Base-by-base conservation (phyloP, 805 yeast species). In the Kodamaea sagamina region DNA sequence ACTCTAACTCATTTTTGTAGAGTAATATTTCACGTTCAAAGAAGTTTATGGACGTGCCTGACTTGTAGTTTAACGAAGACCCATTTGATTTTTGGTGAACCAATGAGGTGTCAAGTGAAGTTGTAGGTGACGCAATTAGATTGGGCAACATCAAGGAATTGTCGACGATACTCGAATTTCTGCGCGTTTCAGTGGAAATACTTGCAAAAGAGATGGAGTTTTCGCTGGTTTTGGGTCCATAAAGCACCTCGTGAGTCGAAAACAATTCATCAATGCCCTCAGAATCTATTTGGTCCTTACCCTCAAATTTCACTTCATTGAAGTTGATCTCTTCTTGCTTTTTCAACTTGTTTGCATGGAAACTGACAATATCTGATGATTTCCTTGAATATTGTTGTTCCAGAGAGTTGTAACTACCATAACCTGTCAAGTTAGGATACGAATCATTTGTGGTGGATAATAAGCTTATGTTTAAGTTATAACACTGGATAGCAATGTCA, bases 1-100 rank as follows among this genome's bases (percentile, higher is more conserved):
- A 83, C 38, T 81, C 84, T 28, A 80, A 63, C 54, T 83, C 89
- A 56, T 83, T 84, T 40, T 73, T 72, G 45, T 72, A 52, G 27
- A 82, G 64, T 42, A 82, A 57, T 11, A 82, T 61, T 52, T 84
- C 87, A 43, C 87, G 65, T 42, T 77, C 77, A 46, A 76, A 80
- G 49, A 72, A 79, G 28, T 74, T 75, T 10, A 73, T 37, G 0
- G 65, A 55, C 3, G 59, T 61, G 1, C 53, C 51, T 6, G 32
- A 10, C 11, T 15, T 43, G 44, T 44, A 36, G 22, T 36, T 36
- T 6, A 36, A 26, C 45, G 17, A 39, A 6, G 12, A 28, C 22
- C 19, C 44, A 35, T 18, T 37, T 3, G 54, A 49, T 16, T 35
- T 52, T 27, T 49, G 51, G 19, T 48, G 54, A 6, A 47, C 59